phyloP scores from a whole-genome alignment of 495 filamentous ascomycete genomes.

The Aspergillus diversus region DNA sequence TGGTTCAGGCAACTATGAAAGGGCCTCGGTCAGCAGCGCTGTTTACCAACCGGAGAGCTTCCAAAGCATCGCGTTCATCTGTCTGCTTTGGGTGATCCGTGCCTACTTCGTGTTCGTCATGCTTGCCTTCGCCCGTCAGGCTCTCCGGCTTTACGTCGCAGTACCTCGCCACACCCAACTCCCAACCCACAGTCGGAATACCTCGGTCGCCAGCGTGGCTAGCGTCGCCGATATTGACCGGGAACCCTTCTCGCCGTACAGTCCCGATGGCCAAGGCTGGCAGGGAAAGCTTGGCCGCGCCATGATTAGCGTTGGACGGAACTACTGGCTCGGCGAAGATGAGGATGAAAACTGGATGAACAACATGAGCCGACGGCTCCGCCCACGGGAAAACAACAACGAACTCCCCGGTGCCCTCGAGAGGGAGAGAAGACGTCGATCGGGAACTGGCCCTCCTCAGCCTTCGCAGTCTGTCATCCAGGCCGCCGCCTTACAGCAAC shows the following conservation, averaged over 20 bases:
- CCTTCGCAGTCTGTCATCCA: slow-evolving; percentile 48
- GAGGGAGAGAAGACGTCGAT: slow-evolving; percentile 67
- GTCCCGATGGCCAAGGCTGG: slow-evolving; percentile 75
- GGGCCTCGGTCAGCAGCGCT: slow-evolving; percentile 47
- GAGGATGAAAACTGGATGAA: slow-evolving; percentile 62
- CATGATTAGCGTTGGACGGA: slow-evolving; percentile 70
- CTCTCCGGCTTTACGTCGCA: slow-evolving; percentile 60
- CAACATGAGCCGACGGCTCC: slow-evolving; percentile 61
- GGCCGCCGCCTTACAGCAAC: slow-evolving; percentile 39
- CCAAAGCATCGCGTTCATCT: slow-evolving; percentile 73
- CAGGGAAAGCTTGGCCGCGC: slow-evolving; percentile 70
- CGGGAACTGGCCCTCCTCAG: slow-evolving; percentile 66
- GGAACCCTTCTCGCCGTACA: slow-evolving; percentile 71
- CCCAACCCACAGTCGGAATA: slow-evolving; percentile 49
- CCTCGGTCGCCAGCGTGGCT: slow-evolving; percentile 48
- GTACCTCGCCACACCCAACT: slow-evolving; percentile 50
- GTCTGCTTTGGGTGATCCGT: slow-evolving; percentile 69
- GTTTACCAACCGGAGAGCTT: slow-evolving; percentile 71
- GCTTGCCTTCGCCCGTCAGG: slow-evolving; percentile 75
- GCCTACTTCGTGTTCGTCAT: slow-evolving; percentile 80
- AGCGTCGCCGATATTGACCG: slow-evolving; percentile 56
- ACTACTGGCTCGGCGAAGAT: slow-evolving; percentile 75
- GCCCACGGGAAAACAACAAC: slow-evolving; percentile 34
- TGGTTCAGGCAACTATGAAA: slow-evolving; percentile 53
- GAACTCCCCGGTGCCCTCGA: slow-evolving; percentile 61